Percentiles rank a stretch among this genome's conserved stretches.
Evolutionary conservation across 768 basidiomycete species (phyloP).

Genomic region (Epithele typhae): DNA sequence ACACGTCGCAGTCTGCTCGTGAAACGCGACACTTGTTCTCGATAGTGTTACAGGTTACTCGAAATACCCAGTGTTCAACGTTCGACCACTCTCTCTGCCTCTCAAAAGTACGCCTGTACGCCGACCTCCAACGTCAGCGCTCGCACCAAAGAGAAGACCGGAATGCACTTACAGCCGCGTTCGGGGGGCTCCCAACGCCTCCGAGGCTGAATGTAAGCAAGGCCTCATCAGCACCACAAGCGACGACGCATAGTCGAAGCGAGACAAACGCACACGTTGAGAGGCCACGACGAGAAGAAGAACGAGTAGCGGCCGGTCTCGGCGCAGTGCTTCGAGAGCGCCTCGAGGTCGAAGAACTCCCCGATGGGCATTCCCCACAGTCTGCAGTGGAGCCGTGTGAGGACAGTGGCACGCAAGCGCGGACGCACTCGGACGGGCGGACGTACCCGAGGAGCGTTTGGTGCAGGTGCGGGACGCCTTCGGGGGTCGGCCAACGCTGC

Average conservation of each 20-base stretch:
- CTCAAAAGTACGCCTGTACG: conserved; percentile 22
- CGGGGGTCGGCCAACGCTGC: conserved; percentile 39
- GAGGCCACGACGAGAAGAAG: conserved; percentile 74
- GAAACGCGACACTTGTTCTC: too few species aligned
- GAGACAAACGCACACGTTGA: conserved; percentile 52
- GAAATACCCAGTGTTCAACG: too few species aligned
- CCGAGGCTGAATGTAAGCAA: conserved; percentile 42
- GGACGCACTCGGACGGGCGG: too few species aligned
- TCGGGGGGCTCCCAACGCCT: conserved; percentile 66
- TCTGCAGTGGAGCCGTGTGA: conserved; percentile 25
- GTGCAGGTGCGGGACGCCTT: conserved; percentile 29
- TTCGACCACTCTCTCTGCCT: too few species aligned
- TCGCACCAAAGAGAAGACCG: too few species aligned
- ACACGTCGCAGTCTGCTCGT: too few species aligned
- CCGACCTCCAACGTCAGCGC: too few species aligned
- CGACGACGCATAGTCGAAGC: too few species aligned
- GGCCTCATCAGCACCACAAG: too few species aligned
- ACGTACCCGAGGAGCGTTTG: conserved; percentile 10
- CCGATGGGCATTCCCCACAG: conserved; percentile 78
- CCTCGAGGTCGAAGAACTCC: conserved; percentile 71
- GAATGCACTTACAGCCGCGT: conserved; percentile 66
- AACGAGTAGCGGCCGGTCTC: conserved; percentile 63
- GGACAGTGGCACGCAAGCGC: background rate
- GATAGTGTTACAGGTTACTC: too few species aligned
- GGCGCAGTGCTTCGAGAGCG: conserved; percentile 50